Evolutionary conservation across 2,329 filamentous ascomycete species (phyloP), one percentile per base, ranked within the genome.

Genomic region (Drechslerella coelobrocha): DNA sequence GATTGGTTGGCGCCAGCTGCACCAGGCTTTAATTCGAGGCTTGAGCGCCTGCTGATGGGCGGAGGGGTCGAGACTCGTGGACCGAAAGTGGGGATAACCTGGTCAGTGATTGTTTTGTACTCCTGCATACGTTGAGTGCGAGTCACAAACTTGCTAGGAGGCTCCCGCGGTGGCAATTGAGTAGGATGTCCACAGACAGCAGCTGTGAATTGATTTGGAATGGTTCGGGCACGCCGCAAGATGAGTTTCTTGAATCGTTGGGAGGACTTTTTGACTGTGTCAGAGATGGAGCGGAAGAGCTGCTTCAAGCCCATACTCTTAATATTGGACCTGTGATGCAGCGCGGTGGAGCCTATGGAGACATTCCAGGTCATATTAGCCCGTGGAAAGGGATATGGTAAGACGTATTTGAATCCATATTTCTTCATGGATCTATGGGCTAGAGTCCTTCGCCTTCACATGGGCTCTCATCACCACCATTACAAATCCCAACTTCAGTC

Each of bases 241-340:
- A 59, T 27, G 10, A 71, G 37, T 9, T 52, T 62, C 34, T 62
- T 71, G 52, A 71, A 62, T 12, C 39, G 10, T 5, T 51, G 24
- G 17, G 57, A 21, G 7, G 29, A 23, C 21, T 53, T 54, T 39
- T 54, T 59, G 23, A 71, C 12, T 2, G 37, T 39, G 1, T 19
- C 12, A 3, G 52, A 59, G 23, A 63, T 37, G 27, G 57, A 62
- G 41, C 65, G 52, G 21, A 54, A 1, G 14, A 71, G 65, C 39
- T 63, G 65, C 47, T 54, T 71, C 14, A 62, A 14, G 21, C 66
- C 66, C 19, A 71, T 63, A 23, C 53, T 63, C 53, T 50, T 63
- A 29, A 71, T 71, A n/a, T 53, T 56, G 17, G 66, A 41, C 8
- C 19, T 19, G 27, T 62, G 47, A 10, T 47, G 24, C 26, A 63